Evolutionary conservation across 257 asterid genomes (phyloP).

Genomic region (Solanum chiquidenum): DNA sequence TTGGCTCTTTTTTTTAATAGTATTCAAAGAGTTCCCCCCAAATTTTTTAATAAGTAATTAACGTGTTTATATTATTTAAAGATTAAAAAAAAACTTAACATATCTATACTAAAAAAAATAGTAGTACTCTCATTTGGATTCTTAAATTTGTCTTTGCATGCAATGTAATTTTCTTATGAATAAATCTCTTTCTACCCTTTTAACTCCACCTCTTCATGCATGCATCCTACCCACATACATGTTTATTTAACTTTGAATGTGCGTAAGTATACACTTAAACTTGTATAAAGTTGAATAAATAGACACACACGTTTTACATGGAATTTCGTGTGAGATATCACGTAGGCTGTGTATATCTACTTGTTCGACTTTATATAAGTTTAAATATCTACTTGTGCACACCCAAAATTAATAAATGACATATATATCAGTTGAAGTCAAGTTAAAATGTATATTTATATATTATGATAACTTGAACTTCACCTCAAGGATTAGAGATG

Average conservation of each 20-base stretch:
- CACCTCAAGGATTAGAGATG: too few relatives aligned
- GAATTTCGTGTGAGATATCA: neutral
- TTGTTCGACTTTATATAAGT: too few relatives aligned
- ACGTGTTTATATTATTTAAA: neutral
- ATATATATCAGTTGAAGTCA: too few relatives aligned
- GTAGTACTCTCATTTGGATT: neutral
- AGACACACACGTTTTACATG: neutral
- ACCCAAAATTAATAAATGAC: accelerated
- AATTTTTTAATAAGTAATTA: neutral
- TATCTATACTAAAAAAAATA: neutral
- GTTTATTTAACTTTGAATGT: neutral
- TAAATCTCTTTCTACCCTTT: neutral
- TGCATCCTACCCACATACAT: neutral
- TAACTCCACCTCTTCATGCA: neutral
- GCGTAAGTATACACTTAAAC: too few relatives aligned
- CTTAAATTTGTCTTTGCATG: neutral
- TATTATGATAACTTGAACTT: neutral
- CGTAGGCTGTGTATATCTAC: too few relatives aligned
- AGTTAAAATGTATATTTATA: too few relatives aligned
- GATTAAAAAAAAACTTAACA: neutral
- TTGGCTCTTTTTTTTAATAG: neutral
- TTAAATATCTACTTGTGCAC: too few relatives aligned
- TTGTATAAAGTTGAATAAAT: too few relatives aligned
- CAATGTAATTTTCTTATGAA: neutral
- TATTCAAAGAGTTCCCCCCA: neutral